Percentiles rank a stretch among this genome's conserved stretches.
phyloP scores from a whole-genome alignment of 305 asterid species.

The Petunia hybrid region DNA sequence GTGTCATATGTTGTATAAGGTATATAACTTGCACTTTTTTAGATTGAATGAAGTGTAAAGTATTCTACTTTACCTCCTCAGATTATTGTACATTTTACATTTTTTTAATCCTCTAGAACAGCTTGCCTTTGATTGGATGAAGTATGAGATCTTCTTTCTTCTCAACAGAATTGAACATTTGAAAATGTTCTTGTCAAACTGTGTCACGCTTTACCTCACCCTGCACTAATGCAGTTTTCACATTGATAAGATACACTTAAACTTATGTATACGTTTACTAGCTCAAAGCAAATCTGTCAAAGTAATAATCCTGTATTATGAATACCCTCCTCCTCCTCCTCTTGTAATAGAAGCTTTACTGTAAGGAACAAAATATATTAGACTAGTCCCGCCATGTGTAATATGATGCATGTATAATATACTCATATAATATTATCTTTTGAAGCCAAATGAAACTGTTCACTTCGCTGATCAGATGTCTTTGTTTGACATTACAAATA shows the following conservation, averaged over 20 bases:
- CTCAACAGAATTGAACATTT: not conserved
- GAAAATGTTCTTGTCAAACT: not conserved
- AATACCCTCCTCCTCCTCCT: not conserved
- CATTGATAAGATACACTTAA: not conserved
- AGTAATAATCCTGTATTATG: not conserved
- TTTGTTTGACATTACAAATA: not conserved
- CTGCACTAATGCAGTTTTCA: not conserved
- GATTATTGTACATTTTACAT: not conserved
- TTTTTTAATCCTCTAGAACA: not conserved
- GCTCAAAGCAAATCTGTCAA: not conserved
- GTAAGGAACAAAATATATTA: not conserved
- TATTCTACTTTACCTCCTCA: not conserved
- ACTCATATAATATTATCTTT: not conserved
- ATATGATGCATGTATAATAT: not conserved
- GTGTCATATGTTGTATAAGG: not conserved
- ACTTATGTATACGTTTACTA: not conserved
- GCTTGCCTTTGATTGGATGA: not conserved
- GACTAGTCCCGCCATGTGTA: not conserved
- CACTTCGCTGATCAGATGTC: not conserved
- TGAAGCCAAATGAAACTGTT: not conserved
- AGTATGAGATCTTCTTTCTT: not conserved
- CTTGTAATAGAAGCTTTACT: not conserved
- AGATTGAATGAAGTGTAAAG: slow-evolving; percentile 21
- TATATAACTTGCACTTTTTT: not conserved
- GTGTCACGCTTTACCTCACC: not conserved